Conservation (phyloP, 2,329 filamentous ascomycete species). For the Decorospora gaudefroyi region DNA sequence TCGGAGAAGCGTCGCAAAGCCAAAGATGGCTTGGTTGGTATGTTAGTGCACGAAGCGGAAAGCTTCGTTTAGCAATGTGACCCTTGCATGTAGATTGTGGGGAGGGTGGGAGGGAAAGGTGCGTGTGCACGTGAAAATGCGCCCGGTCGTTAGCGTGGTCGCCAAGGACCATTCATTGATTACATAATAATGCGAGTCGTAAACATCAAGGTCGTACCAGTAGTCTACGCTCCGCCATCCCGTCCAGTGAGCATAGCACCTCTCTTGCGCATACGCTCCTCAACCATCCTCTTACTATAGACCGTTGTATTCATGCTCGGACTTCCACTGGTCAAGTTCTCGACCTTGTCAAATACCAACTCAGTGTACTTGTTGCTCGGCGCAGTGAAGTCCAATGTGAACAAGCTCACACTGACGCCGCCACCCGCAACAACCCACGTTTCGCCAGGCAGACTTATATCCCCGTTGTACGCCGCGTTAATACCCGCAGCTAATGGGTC, state of each 20-base stretch:
- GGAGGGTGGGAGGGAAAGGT: background rate
- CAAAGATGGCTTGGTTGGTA: background rate
- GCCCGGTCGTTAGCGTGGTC: background rate
- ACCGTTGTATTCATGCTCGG: constrained; percentile 7
- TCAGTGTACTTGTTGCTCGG: constrained; percentile 44
- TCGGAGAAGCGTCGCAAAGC: constrained; percentile 17
- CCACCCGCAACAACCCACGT: constrained; percentile 54
- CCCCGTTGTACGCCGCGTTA: constrained; percentile 58
- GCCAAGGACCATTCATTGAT: constrained; percentile 10
- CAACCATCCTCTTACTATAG: constrained; percentile 28
- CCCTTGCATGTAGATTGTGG: too few species aligned
- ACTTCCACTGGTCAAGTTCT: constrained; percentile 13
- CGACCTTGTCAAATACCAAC: constrained; percentile 24
- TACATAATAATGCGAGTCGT: constrained; percentile 5
- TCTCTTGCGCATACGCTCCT: constrained; percentile 25
- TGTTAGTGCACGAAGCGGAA: too few species aligned
- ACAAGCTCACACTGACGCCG: constrained; percentile 53
- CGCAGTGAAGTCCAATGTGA: constrained; percentile 58
- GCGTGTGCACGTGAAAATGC: background rate
- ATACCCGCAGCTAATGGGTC: constrained; percentile 53
- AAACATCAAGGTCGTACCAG: background rate
- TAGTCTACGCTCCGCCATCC: constrained; percentile 4
- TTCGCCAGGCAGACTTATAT: constrained; percentile 58
- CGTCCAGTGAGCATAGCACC: constrained; percentile 14
- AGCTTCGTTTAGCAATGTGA: too few species aligned